These are phyloP conservation scores for Bacidia rubella DNA, from an alignment of 495 filamentous ascomycete genomes.

Conservation along the genomic window DNA sequence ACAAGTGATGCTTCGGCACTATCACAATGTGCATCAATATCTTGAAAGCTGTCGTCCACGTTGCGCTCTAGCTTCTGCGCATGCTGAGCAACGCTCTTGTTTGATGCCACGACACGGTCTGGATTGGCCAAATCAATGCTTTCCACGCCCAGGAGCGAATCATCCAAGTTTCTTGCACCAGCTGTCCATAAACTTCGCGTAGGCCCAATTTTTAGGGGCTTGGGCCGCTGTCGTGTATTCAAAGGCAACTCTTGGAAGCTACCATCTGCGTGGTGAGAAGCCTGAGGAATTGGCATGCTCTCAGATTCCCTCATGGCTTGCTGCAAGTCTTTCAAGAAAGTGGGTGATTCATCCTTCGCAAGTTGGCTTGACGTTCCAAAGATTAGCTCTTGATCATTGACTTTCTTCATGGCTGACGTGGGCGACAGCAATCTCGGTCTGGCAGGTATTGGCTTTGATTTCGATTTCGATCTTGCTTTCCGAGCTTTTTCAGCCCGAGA, in stretches of 20 bases:
- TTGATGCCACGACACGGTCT: background rate
- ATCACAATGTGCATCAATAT: background rate
- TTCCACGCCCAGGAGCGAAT: slow-evolving; percentile 45
- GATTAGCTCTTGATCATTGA: slow-evolving; percentile 65
- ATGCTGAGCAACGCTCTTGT: slow-evolving; percentile 14
- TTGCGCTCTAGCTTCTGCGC: background rate
- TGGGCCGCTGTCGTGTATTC: slow-evolving; percentile 2
- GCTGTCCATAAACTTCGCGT: slow-evolving; percentile 50
- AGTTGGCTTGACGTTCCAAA: slow-evolving; percentile 93
- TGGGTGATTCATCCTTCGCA: slow-evolving; percentile 59
- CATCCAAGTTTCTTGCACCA: slow-evolving; percentile 48
- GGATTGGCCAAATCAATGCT: slow-evolving; percentile 20
- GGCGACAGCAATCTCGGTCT: slow-evolving; percentile 56
- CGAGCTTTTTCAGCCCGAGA: slow-evolving; percentile 7
- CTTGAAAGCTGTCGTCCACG: background rate
- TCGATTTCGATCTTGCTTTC: slow-evolving; percentile 18
- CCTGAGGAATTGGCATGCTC: background rate
- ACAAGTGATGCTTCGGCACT: too few relatives aligned
- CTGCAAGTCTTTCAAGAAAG: slow-evolving; percentile 53
- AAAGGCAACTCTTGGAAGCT: background rate
- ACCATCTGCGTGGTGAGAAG: background rate
- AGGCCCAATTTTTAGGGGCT: slow-evolving; percentile 20
- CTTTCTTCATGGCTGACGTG: slow-evolving; percentile 48
- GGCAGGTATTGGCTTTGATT: slow-evolving; percentile 20
- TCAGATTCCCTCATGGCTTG: slow-evolving; percentile 54